These are phyloP conservation scores for Thymus mandschuricus DNA, from an alignment of 257 asterid species.

Conservation along the genomic window DNA sequence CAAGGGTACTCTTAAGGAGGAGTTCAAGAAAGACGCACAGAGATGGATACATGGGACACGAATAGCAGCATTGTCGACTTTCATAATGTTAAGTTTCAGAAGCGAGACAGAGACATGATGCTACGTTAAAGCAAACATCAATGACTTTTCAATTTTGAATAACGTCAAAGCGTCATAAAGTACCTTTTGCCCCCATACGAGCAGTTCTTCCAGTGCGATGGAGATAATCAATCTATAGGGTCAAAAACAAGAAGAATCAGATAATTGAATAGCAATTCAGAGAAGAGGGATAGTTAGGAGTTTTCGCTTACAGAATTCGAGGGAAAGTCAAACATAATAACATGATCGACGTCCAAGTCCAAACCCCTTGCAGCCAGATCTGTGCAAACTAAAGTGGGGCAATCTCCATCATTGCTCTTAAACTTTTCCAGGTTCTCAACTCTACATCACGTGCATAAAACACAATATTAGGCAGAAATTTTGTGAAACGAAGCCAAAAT, in stretches of 20 bases:
- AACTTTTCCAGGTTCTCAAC: slow-evolving; percentile 80
- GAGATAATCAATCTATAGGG: slow-evolving; percentile 83
- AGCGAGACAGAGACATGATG: background rate
- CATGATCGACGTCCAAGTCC: slow-evolving; percentile 99
- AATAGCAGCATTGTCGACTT: background rate
- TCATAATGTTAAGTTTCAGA: background rate
- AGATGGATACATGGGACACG: background rate
- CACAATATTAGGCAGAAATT: slow-evolving; percentile 22
- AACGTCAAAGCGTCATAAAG: slow-evolving; percentile 1
- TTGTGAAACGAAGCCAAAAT: background rate
- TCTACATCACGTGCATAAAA: slow-evolving; percentile 44
- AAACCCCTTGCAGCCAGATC: slow-evolving; percentile 98
- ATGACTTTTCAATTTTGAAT: slow-evolving; percentile 1
- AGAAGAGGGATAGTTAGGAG: slow-evolving; percentile 16
- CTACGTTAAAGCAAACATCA: slow-evolving; percentile 1
- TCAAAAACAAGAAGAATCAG: slow-evolving; percentile 23
- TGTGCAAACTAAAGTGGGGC: slow-evolving; percentile 98
- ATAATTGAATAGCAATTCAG: slow-evolving; percentile 5
- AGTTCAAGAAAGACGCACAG: slow-evolving; percentile 3
- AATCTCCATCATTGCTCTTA: slow-evolving; percentile 89
- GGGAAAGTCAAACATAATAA: slow-evolving; percentile 97
- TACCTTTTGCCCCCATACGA: slow-evolving; percentile 99
- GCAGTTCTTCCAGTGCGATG: slow-evolving; percentile 99
- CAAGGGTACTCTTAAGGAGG: background rate
- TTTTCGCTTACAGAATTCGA: slow-evolving; percentile 73